A percentile compares a stretch with the other conserved stretches of the same genome.
These are phyloP conservation scores for Luffa acutangula DNA, from an alignment of 306 rosid species.

Conservation along the genomic window DNA sequence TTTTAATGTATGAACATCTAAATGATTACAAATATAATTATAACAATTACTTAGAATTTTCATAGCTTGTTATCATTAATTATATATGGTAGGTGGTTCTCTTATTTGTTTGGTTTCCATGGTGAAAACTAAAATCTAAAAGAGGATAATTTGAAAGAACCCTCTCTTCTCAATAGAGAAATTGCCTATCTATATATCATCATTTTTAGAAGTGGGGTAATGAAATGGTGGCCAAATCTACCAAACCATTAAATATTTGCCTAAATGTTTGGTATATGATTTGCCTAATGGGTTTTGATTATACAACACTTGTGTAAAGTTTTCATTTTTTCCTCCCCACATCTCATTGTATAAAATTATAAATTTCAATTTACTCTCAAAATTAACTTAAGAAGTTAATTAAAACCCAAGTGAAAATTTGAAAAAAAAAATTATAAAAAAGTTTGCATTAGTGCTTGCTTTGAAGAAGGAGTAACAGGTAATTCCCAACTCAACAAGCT, in stretches of 20 bases:
- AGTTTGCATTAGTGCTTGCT: not conserved
- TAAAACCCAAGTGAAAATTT: not conserved
- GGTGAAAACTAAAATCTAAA: not conserved
- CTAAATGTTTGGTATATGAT: not conserved
- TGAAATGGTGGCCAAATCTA: constrained; percentile 6
- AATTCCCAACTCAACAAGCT: constrained; percentile 12
- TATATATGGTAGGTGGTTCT: not conserved
- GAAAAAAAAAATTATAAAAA: not conserved
- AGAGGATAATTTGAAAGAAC: not conserved
- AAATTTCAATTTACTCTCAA: not conserved
- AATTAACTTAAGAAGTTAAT: not conserved
- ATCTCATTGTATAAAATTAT: not conserved
- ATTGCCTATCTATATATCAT: not conserved
- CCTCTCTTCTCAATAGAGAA: not conserved
- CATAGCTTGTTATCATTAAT: not conserved
- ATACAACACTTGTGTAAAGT: not conserved
- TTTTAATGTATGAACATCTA: not conserved
- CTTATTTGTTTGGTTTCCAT: not conserved
- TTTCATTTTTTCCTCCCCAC: not conserved
- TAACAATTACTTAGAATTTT: not conserved
- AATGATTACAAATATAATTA: not conserved
- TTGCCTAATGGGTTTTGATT: not conserved
- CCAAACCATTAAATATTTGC: constrained; percentile 1
- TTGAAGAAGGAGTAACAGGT: not conserved
- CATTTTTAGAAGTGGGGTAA: not conserved